phyloP scores from a whole-genome alignment of 2,329 filamentous ascomycete species.

The Cladosporium colombiae region DNA sequence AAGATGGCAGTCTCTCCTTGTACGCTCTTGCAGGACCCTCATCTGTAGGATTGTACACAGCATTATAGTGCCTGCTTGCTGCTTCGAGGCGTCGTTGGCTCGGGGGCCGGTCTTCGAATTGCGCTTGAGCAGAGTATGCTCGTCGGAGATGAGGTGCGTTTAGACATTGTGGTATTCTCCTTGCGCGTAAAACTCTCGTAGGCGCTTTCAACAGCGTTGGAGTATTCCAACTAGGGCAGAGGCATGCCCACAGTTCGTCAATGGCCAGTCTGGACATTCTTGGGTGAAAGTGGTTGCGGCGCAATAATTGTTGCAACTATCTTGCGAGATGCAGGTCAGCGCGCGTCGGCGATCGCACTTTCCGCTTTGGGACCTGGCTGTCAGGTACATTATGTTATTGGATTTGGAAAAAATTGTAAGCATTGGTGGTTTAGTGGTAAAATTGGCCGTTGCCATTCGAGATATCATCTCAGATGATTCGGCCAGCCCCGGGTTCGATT shows the following conservation, averaged over 20 bases:
- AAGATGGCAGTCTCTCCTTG: neutral
- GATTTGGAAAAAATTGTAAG: too few relatives aligned
- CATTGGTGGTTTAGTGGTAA: conserved; percentile 18
- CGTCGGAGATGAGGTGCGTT: conserved; percentile 3
- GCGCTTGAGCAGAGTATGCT: conserved; percentile 10
- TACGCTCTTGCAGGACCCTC: neutral
- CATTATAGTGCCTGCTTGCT: neutral
- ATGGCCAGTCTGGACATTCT: conserved; percentile 15
- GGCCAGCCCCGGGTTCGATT: conserved; percentile 17
- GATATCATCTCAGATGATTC: neutral
- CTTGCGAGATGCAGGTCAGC: neutral
- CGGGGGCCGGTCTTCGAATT: neutral
- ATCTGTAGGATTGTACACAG: conserved; percentile 7
- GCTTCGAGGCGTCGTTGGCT: conserved; percentile 1
- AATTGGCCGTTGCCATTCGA: conserved; percentile 14
- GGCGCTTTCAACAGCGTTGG: conserved; percentile 5
- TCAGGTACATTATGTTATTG: too few relatives aligned
- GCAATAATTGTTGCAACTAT: conserved; percentile 10
- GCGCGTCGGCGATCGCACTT: neutral
- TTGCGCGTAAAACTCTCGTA: neutral
- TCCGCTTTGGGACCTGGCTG: neutral
- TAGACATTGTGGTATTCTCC: conserved; percentile 13
- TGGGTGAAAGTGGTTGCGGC: neutral
- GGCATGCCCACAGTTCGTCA: conserved; percentile 17
- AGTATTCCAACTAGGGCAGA: conserved; percentile 17